These are phyloP conservation scores for Calonectria fujianensis DNA, from an alignment of 2,329 filamentous ascomycete genomes.

Conservation along the genomic window DNA sequence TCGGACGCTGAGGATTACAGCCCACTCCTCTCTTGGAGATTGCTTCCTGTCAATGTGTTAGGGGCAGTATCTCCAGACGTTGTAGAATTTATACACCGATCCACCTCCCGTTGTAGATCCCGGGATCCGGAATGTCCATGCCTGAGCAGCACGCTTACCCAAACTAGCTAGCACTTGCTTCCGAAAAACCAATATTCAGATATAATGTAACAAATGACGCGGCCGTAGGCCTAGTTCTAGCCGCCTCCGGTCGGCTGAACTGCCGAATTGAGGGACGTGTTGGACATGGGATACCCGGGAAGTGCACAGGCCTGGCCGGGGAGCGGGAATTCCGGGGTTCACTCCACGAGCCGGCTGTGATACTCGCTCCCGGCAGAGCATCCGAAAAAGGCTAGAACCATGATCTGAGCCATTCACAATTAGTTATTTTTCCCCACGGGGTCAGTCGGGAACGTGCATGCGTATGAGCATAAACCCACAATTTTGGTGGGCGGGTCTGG, in stretches of 20 bases:
- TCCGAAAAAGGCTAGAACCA: not conserved
- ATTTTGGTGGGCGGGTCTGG: not conserved
- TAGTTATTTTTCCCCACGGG: slow-evolving; percentile 11
- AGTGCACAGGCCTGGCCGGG: slow-evolving; percentile 24
- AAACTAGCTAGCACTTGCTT: not conserved
- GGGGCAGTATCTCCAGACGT: not conserved
- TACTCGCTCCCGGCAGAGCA: slow-evolving; percentile 7
- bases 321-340: slow-evolving; percentile 23
- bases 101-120: slow-evolving; percentile 12
- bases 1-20: not conserved
- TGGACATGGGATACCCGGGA: slow-evolving; percentile 14
- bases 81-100: slow-evolving; percentile 23
- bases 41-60: not conserved
- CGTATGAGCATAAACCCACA: not conserved
- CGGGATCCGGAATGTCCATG: slow-evolving; percentile 20
- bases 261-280: slow-evolving; percentile 4
- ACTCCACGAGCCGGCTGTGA: slow-evolving; percentile 8
- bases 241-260: not conserved
- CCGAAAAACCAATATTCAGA: not conserved
- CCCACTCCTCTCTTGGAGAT: not conserved
- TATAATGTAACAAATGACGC: slow-evolving; percentile 1
- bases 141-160: not conserved
- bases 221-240: not conserved
- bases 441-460: slow-evolving; percentile 10
- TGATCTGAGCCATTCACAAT: slow-evolving; percentile 1